Evolutionary conservation across 257 asterid genomes (phyloP), one percentile per base, ranked within the genome.

Genomic region (Orobanche coerulescens): DNA sequence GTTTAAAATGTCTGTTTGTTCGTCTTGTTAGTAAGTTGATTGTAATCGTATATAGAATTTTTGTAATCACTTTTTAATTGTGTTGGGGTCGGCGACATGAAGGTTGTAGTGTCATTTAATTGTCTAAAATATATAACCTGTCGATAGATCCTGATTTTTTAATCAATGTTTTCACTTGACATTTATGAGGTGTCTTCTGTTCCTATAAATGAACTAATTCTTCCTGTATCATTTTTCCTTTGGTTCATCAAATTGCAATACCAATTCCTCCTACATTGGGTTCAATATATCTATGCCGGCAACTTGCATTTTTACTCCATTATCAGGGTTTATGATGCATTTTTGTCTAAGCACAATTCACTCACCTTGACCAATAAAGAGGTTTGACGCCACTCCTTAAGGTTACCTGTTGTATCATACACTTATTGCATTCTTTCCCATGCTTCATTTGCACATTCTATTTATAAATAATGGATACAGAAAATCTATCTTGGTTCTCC

Each of bases 151-250:
- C 46, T 57, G 18, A 30, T 40, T 54, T 12, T 8, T 46, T 52
- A 30, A 48, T 18, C 22, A 28, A 22, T 8, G 6, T 31, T 54
- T 36, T 22, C 50, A 40, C 46, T 40, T 39, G 56, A 42, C 42
- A n/a, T 33, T 31, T 44, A 43, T 66, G 64, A 26, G 26, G n/a
- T 22, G 43, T 65, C 19, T 43, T 49, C 49, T 12, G 30, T 31
- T 44, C 54, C 36, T 42, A 12, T 30, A 15, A 16, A 30, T 33
- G 13, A 19, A 28, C 16, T 20, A 42, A 30, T 16, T 30, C 25
- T 22, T 31, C 34, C 13, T 14, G 61, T 9, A 11, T 9, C 5
- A 18, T 15, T 8, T 26, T 15, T 54, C 26, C 46, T 1, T 43
- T 23, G 28, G 19, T 25, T 42, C 19, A 22, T 15, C 28, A 57